Base-by-base conservation (phyloP, 1,139 yeast genomes). In the Candida labiduridarum region DNA sequence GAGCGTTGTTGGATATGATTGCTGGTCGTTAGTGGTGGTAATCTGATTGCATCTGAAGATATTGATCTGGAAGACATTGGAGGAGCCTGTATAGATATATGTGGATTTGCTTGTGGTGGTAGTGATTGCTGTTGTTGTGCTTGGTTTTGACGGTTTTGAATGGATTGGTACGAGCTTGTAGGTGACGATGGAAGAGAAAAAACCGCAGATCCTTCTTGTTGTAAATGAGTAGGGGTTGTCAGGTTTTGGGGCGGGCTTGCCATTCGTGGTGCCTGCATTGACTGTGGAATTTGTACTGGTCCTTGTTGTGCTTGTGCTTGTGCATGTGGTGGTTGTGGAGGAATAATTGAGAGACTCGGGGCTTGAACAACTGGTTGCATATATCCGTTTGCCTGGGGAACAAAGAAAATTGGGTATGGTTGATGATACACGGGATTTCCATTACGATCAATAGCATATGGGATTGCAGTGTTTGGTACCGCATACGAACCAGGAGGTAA, bases 361-460 rank as follows among this genome's bases (percentile, higher is more conserved):
- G 46, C 38, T 50, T 47, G 55, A 3, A 47, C 45, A 11, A 49
- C 38, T 22, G 52, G 57, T 42, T 55, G 58, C 47, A 53, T 46
- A 44, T 48, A 54, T 19, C 52, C 52, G 39, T 51, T 52, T 14
- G 52, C 45, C 45, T 64, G 72, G n/a, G 68, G 68, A 9, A 71
- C 63, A 38, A 71, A 63, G 53, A 71, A 72, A 3, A 73, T 70
- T 1, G 78, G 76, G 45, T 68, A 67, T 30, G 71, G 67, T 49
- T 59, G 68, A 52, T 66, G 74, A 55, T 69, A 71, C 46, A 69
- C 62, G 18, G 68, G 67, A 52, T 67, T 66, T 4, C 77, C 77
- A 52, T 68, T 69, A 45, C 67, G 61, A 57, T 71, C 75, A 15
- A 71, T 60, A 6, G 71, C 60, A 18, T 71, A 65, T 2, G 74